Evolutionary conservation across 2,329 filamentous ascomycete species (phyloP).

Genomic region (Aspergillus neotritici): DNA sequence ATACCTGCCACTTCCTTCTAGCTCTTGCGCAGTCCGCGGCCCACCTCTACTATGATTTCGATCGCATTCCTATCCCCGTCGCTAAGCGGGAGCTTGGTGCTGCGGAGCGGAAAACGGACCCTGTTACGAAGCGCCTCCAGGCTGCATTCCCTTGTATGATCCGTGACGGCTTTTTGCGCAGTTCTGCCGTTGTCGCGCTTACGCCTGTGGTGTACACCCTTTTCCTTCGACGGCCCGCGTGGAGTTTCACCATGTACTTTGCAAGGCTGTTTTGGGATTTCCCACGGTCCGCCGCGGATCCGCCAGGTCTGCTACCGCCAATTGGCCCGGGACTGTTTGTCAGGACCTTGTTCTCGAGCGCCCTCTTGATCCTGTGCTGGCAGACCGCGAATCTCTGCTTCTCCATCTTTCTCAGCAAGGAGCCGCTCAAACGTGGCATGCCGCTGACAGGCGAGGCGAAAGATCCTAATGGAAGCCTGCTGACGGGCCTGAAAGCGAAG

Average conservation of each 20-base stretch:
- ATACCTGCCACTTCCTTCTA: constrained; percentile 62
- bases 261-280: constrained; percentile 70
- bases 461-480: constrained; percentile 82
- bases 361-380: constrained; percentile 68
- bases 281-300: constrained; percentile 60
- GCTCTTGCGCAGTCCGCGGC: constrained; percentile 62
- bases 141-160: constrained; percentile 26
- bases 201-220: constrained; percentile 57
- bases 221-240: constrained; percentile 58
- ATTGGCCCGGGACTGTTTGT: constrained; percentile 52
- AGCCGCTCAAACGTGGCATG: constrained; percentile 76
- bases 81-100: constrained; percentile 29
- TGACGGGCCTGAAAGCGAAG: constrained; percentile 78
- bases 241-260: constrained; percentile 64
- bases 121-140: constrained; percentile 37
- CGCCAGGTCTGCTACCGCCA: constrained; percentile 52
- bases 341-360: constrained; percentile 57
- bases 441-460: constrained; percentile 80
- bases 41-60: constrained; percentile 69
- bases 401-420: constrained; percentile 70
- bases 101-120: constrained; percentile 33
- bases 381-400: constrained; percentile 71
- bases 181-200: constrained; percentile 39
- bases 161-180: constrained; percentile 27
- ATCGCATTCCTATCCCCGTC: constrained; percentile 56